These are phyloP conservation scores for Endocladia muricata DNA, from an alignment of 31 red algal species.

Conservation along the genomic window DNA sequence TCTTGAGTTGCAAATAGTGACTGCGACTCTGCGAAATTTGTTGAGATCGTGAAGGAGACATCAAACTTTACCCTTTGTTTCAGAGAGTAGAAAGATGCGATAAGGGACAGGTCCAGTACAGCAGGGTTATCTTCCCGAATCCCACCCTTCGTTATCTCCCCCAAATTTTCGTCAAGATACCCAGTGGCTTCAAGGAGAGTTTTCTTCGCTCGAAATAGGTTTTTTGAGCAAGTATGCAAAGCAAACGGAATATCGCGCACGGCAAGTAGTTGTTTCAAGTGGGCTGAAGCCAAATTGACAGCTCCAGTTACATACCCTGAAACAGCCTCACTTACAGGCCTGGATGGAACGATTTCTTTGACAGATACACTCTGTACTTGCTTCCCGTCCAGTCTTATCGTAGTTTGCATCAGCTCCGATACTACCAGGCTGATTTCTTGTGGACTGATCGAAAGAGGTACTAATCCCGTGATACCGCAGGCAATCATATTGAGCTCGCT, in stretches of 20 bases:
- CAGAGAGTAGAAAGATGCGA: slow-evolving; percentile 31
- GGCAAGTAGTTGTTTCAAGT: neutral
- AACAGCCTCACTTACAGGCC: too few species aligned
- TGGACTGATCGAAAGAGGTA: neutral
- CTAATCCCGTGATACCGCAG: neutral
- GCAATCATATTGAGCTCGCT: neutral
- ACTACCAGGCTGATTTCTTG: neutral
- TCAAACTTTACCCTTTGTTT: slow-evolving; percentile 25
- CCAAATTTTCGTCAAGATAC: slow-evolving; percentile 29
- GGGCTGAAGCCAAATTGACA: neutral
- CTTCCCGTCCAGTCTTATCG: neutral
- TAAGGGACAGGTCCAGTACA: neutral
- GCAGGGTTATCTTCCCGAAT: neutral
- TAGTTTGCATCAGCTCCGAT: neutral
- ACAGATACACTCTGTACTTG: too few species aligned
- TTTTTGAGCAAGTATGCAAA: slow-evolving; percentile 18
- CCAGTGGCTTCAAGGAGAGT: slow-evolving; percentile 8
- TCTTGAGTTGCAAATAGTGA: neutral
- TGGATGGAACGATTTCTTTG: too few species aligned
- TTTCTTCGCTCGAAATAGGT: slow-evolving; percentile 1
- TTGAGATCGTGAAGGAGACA: neutral
- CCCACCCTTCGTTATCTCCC: neutral
- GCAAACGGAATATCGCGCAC: slow-evolving; percentile 22
- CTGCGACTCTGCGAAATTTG: neutral
- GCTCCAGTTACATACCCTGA: neutral